Base-by-base conservation (phyloP, 1,284 basidiomycete species). In the Moesziomyces aphidis region DNA sequence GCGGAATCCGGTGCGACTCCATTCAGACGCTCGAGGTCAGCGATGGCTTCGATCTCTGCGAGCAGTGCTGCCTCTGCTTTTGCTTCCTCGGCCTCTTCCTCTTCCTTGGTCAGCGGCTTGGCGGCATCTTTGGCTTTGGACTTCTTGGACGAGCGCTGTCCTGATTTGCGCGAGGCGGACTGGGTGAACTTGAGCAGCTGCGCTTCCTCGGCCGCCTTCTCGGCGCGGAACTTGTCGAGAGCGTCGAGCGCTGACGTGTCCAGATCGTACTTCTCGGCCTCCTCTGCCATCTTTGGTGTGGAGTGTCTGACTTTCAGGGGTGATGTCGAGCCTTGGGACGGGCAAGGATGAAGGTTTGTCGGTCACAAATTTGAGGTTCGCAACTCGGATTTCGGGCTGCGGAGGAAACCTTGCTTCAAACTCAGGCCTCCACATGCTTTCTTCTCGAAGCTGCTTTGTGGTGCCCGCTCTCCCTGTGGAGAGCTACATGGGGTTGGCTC, bases 181-280 rank as follows among this genome's bases (percentile, higher is more conserved):
- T 62, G 60, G 19, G 64, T 46, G 44, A 64, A 73, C 17, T 51
- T 53, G 54, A 73, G 50, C 50, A 83, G 75, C 45, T 76, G 59
- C 9, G 72, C 68, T 51, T 83, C 79, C 23, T 76, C 78, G 5
- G 80, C 78, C 0, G 65, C 77, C 45, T 77, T 80, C 31, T 83
- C 79, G 15, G 67, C 54, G 46, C 77, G 66, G 61, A 85, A 83
- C n/a, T 55, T 63, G 54, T 73, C 71, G 45, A 85, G 68, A 17
- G 79, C 67, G 8, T 81, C 80, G 13, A 83, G 73, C 3, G 84
- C 84, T 4, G 74, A 60, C 7, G 77, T 76, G 63, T 85, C 83
- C 21, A 85, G 79, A 13, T 61, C 61, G 49, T 54, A 56, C 11
- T 24, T 31, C 6, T 59, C 67, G 17, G 23, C 43, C 1, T 36